Conservation (phyloP, 2,329 filamentous ascomycete species). For the Cryphonectria parasitica region DNA sequence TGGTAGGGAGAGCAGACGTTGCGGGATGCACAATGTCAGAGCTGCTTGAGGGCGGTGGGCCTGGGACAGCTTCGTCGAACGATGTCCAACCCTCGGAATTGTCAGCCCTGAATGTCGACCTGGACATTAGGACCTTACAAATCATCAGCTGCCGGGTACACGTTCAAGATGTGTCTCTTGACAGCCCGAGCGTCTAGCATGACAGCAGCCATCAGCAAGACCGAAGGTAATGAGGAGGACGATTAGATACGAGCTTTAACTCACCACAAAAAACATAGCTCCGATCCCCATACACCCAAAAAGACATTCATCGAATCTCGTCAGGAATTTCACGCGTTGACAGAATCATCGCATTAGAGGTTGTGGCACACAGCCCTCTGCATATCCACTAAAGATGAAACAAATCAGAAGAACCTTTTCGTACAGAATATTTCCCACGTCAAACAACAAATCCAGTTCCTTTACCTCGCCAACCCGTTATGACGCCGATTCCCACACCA, state of each 20-base stretch:
- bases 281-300: not conserved
- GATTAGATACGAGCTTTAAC: not conserved
- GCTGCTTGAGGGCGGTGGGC: not conserved
- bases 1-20: not conserved
- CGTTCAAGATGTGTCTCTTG: not conserved
- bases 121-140: not conserved
- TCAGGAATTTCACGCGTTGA: not conserved
- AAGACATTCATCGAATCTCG: not conserved
- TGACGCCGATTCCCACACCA: constrained; percentile 12
- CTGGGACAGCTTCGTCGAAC: not conserved
- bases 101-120: not conserved
- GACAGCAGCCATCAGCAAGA: not conserved
- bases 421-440: constrained; percentile 11
- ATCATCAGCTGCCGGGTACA: not conserved
- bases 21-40: not conserved
- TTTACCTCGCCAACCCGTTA: constrained; percentile 14
- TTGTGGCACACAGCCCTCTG: not conserved
- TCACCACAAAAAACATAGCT: not conserved
- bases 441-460: constrained; percentile 4
- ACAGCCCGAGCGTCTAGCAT: not conserved
- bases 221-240: not conserved
- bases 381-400: not conserved
- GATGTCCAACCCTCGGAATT: not conserved
- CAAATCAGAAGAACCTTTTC: not conserved
- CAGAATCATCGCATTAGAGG: constrained; percentile 5